Evolutionary conservation across 345 rosid genomes (phyloP), one percentile per base, ranked within the genome.

Genomic region (Populus pruinosa): DNA sequence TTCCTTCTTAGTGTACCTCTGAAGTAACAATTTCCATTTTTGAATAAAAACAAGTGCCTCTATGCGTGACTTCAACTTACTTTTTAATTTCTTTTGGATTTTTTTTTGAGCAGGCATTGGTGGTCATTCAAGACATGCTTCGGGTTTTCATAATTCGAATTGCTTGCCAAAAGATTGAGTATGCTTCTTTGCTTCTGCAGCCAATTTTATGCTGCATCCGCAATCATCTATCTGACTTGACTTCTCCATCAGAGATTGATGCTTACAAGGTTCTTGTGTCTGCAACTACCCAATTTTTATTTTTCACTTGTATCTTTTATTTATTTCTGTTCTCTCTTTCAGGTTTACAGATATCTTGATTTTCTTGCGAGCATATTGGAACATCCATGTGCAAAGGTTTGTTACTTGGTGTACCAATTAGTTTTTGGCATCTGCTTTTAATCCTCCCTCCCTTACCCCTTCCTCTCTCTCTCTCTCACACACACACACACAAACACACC

Each of bases 91-190:
- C 38, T 14, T 68, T 68, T 11, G 21, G 31, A 8, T 17, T 31
- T 61, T 55, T 43, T 71, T 76, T 72, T 79, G 71, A 72, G 74
- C 91, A 96, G 99, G 88, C 90, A 49, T 83, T 92, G 86, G 91
- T 84, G 69, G 98, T 96, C 83, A 88, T 93, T 80, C 94, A 89
- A 86, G 98, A 93, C 86, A 93, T 96, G 96, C 93, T 96, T 82
- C 88, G 97, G 77, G 93, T 96, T 83, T 94, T 96, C 86, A 86
- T 96, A 63, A 78, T 91, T 81, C 98, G 97, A 35, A 74, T 92
- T 79, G 94, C 96, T 82, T 85, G 82, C 86, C 95, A 88, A 86
- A 93, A 89, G 75, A 81, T 80, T 80, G 94, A 87, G 81, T 87
- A 87, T 85, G 98, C 98, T 76, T 88, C 89, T 49, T 63, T 85